These are phyloP conservation scores for Aspergillus tubingensis DNA, from an alignment of 2,329 filamentous ascomycete species.

Conservation along the genomic window DNA sequence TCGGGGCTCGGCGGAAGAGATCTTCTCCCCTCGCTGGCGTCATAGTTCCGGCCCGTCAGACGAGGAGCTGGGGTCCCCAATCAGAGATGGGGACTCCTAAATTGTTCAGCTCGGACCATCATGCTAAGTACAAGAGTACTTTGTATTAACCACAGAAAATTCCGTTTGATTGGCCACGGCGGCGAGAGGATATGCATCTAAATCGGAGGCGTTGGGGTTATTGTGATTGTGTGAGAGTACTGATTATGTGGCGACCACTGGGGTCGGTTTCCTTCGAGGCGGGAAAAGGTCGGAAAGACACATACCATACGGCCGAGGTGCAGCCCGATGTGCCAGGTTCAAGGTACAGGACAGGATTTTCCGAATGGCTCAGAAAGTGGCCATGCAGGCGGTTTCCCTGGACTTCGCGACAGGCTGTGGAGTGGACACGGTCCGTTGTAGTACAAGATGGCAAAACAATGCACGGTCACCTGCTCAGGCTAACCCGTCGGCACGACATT, in stretches of 20 bases:
- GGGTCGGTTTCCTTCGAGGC: not conserved
- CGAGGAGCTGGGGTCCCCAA: not conserved
- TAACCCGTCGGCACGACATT: not conserved
- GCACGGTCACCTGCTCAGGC: too few species aligned
- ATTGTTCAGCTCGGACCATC: not conserved
- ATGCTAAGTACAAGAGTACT: not conserved
- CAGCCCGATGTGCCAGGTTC: not conserved
- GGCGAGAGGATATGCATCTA: not conserved
- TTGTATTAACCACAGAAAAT: too few species aligned
- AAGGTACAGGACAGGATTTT: too few species aligned
- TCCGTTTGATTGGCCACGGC: not conserved
- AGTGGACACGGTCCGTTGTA: too few species aligned
- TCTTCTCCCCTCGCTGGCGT: slow-evolving; percentile 1
- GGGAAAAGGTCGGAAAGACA: not conserved
- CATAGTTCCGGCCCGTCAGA: slow-evolving; percentile 2
- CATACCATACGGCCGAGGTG: not conserved
- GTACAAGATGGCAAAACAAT: too few species aligned
- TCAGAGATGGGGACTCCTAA: not conserved
- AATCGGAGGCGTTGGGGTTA: not conserved
- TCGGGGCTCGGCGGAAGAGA: not conserved
- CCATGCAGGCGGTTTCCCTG: not conserved
- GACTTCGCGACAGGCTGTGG: too few species aligned
- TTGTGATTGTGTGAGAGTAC: too few species aligned
- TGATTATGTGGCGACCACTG: not conserved
- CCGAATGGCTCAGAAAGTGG: not conserved